Base-by-base conservation (phyloP, 805 yeast genomes). In the Isabelozyma heimii region DNA sequence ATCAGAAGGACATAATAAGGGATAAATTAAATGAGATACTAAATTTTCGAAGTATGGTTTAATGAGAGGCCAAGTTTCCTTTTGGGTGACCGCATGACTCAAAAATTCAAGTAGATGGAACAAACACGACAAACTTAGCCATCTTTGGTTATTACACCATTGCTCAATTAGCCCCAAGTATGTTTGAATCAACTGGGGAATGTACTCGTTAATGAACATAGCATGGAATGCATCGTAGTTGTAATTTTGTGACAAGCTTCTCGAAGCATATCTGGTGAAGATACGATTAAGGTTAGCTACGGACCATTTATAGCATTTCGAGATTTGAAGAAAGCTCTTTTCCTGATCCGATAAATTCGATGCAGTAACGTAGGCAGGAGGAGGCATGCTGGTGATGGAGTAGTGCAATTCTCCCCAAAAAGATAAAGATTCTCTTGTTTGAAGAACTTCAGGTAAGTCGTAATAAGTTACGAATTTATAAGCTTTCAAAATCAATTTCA, bases 341-440 rank as follows among this genome's bases (percentile, higher is more conserved):
- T 73, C 77, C 51, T 51, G 52, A 49, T 63, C 65, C 17, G 80
- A 77, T 7, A 73, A 75, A 43, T 81, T 83, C n/a, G 79, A 57
- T 15, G 75, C 72, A 51, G 75, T 50, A 1, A 82, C 81, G 40
- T 77, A 75, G 0, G 61, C 52, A 1, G 96, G 94, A 16, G 84
- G 69, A 8, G 71, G 72, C 69, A 82, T 76, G 53, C 79, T 79
- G 45, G 89, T 81, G 5, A 88, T 79, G 8, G 77, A 73, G 40
- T 89, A 84, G 56, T 90, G 92, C 53, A 94, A 79, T 46, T 82
- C 80, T 2, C 89, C 85, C 95, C 97, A 91, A 15, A 80, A 56
- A 72, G 38, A 76, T 64, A 60, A 84, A 63, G 48, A 70, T 53
- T 50, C 84, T 80, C 48, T 72, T 58, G 42, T 73, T 68, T 73